phyloP scores from a whole-genome alignment of 371 early-diverging fungal species.

The Capillidium heterosporum region DNA sequence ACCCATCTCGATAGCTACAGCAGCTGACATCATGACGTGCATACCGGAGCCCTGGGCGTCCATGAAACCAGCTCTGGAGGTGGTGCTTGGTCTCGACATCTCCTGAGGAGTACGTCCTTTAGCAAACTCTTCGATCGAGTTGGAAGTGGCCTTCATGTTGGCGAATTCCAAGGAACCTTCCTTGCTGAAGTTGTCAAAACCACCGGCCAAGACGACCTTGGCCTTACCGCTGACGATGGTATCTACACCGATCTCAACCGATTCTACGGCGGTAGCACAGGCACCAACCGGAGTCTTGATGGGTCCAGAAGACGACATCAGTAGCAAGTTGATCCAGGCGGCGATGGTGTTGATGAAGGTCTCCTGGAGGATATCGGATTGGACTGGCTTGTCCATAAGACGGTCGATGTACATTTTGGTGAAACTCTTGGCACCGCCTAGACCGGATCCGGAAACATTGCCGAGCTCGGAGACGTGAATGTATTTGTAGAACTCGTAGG shows the following conservation, averaged over 20 bases:
- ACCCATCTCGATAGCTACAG: constrained; percentile 85
- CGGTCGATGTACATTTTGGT: constrained; percentile 64
- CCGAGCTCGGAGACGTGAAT: constrained; percentile 91
- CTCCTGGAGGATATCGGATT: constrained; percentile 89
- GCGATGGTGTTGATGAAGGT: constrained; percentile 92
- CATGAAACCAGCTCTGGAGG: constrained; percentile 90
- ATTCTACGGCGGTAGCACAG: constrained; percentile 85
- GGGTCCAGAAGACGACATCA: constrained; percentile 87
- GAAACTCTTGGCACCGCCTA: constrained; percentile 70
- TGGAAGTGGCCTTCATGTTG: constrained; percentile 92
- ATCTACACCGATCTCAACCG: constrained; percentile 83
- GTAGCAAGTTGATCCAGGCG: constrained; percentile 92
- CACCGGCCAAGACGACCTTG: constrained; percentile 87
- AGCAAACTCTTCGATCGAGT: constrained; percentile 64
- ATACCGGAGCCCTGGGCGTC: constrained; percentile 89
- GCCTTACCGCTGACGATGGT: constrained; percentile 83
- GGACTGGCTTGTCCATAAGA: constrained; percentile 67
- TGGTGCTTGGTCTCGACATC: constrained; percentile 83
- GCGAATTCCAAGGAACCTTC: constrained; percentile 91
- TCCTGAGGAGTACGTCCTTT: constrained; percentile 75
- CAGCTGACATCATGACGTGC: constrained; percentile 78
- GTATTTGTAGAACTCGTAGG: constrained; percentile 93
- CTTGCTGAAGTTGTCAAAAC: constrained; percentile 84
- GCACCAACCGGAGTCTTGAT: constrained; percentile 92
- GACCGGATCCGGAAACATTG: constrained; percentile 71